A percentile compares a stretch with the other conserved stretches of the same genome.
Conservation (phyloP, 305 asterid species). For the Fraxinus greggii region DNA sequence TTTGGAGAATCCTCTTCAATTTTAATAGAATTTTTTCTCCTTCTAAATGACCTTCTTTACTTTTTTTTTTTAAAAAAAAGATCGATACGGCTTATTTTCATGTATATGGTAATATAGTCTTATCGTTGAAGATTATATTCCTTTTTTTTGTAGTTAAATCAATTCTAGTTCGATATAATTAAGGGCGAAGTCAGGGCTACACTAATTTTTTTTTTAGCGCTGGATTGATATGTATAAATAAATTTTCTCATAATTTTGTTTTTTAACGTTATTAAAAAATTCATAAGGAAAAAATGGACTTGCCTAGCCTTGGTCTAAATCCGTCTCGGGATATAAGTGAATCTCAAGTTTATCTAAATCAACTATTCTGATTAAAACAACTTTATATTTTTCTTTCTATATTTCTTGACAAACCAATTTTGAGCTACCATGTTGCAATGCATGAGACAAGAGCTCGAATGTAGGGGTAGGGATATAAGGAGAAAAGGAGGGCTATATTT, state of each 20-base stretch:
- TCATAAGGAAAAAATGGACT: too few species aligned
- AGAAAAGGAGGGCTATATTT: background rate
- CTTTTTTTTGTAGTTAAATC: too few species aligned
- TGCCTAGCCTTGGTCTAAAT: too few species aligned
- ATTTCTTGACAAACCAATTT: background rate
- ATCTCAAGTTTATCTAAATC: too few species aligned
- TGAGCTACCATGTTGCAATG: background rate
- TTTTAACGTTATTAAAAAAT: too few species aligned
- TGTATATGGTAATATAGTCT: too few species aligned
- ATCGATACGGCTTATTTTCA: background rate
- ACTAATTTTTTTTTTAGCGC: too few species aligned
- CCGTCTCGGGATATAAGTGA: background rate
- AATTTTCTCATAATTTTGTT: too few species aligned
- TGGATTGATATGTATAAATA: too few species aligned
- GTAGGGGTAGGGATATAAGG: background rate
- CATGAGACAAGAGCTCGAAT: background rate
- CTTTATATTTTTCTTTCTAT: background rate
- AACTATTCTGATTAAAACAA: background rate
- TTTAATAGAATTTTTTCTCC: background rate
- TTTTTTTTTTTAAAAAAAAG: background rate
- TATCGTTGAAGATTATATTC: too few species aligned
- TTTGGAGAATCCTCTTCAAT: slow-evolving; percentile 21
- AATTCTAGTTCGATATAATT: too few species aligned
- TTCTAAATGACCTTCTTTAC: background rate
- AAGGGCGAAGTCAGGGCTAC: too few species aligned